A percentile compares a stretch with the other conserved stretches of the same genome.
These are phyloP conservation scores for Biancaea sappan DNA, from an alignment of 306 rosid genomes.

Conservation along the genomic window DNA sequence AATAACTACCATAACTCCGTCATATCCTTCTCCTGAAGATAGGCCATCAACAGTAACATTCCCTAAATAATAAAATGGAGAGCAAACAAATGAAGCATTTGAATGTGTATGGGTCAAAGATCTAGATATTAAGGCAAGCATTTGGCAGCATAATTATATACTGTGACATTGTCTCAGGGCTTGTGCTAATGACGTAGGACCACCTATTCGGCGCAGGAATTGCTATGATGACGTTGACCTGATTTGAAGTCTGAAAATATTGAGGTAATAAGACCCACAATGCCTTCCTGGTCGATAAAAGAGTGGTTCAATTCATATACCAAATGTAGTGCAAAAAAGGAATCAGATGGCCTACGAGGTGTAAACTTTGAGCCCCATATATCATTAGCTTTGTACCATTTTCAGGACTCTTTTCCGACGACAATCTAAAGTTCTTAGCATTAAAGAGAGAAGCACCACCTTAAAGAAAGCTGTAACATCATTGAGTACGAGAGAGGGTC, in stretches of 20 bases:
- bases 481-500: slow-evolving; percentile 2
- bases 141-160: neutral
- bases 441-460: neutral
- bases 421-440: neutral
- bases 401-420: neutral
- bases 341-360: neutral
- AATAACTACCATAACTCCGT: too few relatives aligned
- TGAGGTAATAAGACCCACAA: neutral
- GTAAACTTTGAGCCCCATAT: neutral
- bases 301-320: neutral
- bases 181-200: neutral
- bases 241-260: neutral
- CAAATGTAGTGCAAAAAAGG: neutral
- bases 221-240: slow-evolving; percentile 4
- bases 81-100: neutral
- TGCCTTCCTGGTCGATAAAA: neutral
- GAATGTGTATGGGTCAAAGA: neutral
- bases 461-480: neutral
- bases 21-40: too few relatives aligned
- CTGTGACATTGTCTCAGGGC: neutral
- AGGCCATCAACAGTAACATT: too few relatives aligned
- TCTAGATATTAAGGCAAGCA: neutral
- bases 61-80: too few relatives aligned
- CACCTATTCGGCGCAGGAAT: neutral
- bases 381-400: neutral